phyloP scores from a whole-genome alignment of 768 basidiomycete genomes.

The Pluteus cervinus region DNA sequence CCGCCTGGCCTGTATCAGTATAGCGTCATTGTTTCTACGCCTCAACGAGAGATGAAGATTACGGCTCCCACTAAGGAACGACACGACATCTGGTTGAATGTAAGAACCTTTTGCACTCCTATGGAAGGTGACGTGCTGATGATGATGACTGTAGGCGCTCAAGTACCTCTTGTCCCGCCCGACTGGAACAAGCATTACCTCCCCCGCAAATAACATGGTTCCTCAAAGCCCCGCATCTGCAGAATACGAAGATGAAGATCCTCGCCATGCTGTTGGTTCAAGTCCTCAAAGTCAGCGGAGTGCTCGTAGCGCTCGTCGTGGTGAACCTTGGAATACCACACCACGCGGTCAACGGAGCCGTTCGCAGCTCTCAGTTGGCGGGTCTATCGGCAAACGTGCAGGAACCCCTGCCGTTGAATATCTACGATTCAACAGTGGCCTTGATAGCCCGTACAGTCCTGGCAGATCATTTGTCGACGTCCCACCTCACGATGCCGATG shows the following conservation, averaged over 20 bases:
- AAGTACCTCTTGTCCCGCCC: slow-evolving; percentile 86
- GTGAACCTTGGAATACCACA: slow-evolving; percentile 68
- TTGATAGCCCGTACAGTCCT: slow-evolving; percentile 75
- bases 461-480: slow-evolving; percentile 62
- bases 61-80: slow-evolving; percentile 94
- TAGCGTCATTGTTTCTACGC: slow-evolving; percentile 88
- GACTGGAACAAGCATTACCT: slow-evolving; percentile 27
- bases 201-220: slow-evolving; percentile 30
- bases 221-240: slow-evolving; percentile 47
- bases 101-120: slow-evolving; percentile 29
- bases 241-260: slow-evolving; percentile 45
- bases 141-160: slow-evolving; percentile 83
- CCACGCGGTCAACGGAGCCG: slow-evolving; percentile 74
- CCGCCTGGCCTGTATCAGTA: slow-evolving; percentile 91
- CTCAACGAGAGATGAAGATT: slow-evolving; percentile 96
- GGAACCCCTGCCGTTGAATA: slow-evolving; percentile 94
- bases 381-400: slow-evolving; percentile 77
- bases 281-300: slow-evolving; percentile 77
- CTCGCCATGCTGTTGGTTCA: slow-evolving; percentile 39
- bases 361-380: slow-evolving; percentile 68
- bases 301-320: slow-evolving; percentile 48
- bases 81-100: slow-evolving; percentile 95
- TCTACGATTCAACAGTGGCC: slow-evolving; percentile 69
- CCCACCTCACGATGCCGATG: slow-evolving; percentile 44
- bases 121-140: slow-evolving; percentile 7